Evolutionary conservation across 805 yeast genomes (phyloP).

Genomic region (Kurtzmaniella cleridarum): DNA sequence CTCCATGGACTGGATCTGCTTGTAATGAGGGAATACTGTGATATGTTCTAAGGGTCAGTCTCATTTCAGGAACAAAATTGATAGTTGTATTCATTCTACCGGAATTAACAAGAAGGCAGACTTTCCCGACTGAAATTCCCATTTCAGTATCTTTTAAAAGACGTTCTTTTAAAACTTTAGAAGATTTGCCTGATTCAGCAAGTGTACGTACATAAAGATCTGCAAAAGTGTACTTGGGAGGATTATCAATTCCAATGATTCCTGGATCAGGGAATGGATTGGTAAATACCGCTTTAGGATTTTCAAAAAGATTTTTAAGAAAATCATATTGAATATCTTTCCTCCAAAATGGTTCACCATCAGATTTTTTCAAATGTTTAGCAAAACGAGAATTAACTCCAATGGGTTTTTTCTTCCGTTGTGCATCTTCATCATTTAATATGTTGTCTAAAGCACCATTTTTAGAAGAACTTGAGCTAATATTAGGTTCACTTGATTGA

Average conservation of each 20-base stretch:
- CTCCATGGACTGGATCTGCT: constrained; percentile 47
- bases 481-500: no score
- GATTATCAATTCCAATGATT: constrained; percentile 27
- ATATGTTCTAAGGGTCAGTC: constrained; percentile 85
- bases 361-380: constrained; percentile 71
- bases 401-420: no score
- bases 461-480: no score
- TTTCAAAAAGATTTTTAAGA: constrained; percentile 56
- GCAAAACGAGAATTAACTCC: constrained; percentile 1
- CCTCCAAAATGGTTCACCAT: constrained; percentile 90
- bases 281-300: constrained; percentile 61
- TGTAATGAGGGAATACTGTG: constrained; percentile 92
- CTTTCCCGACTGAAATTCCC: constrained; percentile 70
- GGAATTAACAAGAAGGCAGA: constrained; percentile 81
- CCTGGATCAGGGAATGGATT: constrained; percentile 48
- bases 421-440: no score
- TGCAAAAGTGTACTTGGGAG: constrained; percentile 63
- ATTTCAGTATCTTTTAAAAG: constrained; percentile 55
- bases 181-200: constrained; percentile 77
- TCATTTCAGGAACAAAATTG: constrained; percentile 93
- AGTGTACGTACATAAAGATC: constrained; percentile 78
- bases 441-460: no score
- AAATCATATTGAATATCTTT: constrained; percentile 83
- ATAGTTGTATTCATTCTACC: constrained; percentile 95
- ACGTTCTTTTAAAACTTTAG: constrained; percentile 77